Percentiles rank a stretch among this genome's conserved stretches.
These are phyloP conservation scores for Aspergillus piperis DNA, from an alignment of 2,329 filamentous ascomycete genomes.

Conservation along the genomic window DNA sequence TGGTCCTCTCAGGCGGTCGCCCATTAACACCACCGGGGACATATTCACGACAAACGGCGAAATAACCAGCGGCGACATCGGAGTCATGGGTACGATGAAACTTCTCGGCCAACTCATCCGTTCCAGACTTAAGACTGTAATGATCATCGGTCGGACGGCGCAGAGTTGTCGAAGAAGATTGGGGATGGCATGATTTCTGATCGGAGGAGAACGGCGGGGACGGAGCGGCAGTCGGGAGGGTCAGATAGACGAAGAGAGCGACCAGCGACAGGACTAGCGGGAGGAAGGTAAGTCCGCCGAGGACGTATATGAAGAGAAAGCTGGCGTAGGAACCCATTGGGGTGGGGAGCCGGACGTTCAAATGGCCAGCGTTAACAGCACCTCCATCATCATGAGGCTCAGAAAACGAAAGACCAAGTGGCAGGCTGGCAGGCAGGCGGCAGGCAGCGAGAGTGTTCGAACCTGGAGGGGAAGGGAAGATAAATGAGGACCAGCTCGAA, in stretches of 20 bases:
- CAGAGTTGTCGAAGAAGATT: constrained; percentile 31
- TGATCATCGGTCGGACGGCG: constrained; percentile 66
- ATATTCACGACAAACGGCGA: constrained; percentile 92
- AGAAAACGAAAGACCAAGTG: constrained; percentile 11
- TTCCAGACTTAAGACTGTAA: constrained; percentile 62
- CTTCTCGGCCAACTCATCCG: constrained; percentile 61
- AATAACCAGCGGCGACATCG: constrained; percentile 86
- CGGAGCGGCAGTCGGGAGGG: constrained; percentile 53
- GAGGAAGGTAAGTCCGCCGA: constrained; percentile 86
- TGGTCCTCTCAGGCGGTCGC: constrained; percentile 83
- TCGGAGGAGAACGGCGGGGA: constrained; percentile 26
- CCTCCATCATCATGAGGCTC: constrained; percentile 31
- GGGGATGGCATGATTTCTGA: constrained; percentile 33
- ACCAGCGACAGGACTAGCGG: constrained; percentile 67
- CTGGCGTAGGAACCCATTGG: constrained; percentile 49
- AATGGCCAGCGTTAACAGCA: constrained; percentile 32
- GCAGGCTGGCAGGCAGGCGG: not conserved
- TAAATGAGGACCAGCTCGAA: constrained; percentile 12
- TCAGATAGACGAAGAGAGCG: constrained; percentile 68
- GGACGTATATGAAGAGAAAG: constrained; percentile 74
- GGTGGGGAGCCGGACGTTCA: constrained; percentile 30
- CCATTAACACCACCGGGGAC: constrained; percentile 88
- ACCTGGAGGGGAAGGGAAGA: not conserved
- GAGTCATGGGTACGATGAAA: constrained; percentile 64
- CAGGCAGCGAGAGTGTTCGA: too few relatives aligned